Percentiles rank a stretch among this genome's conserved stretches.
Evolutionary conservation across 2,329 filamentous ascomycete species (phyloP).

Genomic region (Furcasterigmium furcatum): DNA sequence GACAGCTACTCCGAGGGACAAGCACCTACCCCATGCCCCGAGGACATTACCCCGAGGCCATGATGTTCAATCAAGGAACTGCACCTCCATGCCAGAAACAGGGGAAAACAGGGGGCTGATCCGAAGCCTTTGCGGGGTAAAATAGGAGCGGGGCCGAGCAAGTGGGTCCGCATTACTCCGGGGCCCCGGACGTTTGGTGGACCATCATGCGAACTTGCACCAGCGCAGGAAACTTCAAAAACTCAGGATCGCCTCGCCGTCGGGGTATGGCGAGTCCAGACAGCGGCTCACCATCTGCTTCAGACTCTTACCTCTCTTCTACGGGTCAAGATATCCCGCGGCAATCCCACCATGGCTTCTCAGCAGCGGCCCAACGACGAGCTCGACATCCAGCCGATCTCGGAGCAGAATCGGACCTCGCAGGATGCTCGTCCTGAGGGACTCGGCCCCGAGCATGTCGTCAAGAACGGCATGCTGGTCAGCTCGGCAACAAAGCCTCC

Average conservation of each 20-base stretch:
- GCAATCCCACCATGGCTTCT: not conserved
- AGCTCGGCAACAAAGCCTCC: slow-evolving; percentile 16
- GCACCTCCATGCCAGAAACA: too few relatives aligned
- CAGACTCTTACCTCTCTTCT: not conserved
- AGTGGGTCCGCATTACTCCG: not conserved
- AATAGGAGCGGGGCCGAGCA: too few relatives aligned
- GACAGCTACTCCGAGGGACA: too few relatives aligned
- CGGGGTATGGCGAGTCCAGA: too few relatives aligned
- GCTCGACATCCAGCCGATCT: not conserved
- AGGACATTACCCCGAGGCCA: too few relatives aligned
- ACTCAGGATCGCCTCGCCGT: not conserved
- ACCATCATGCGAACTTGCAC: too few relatives aligned
- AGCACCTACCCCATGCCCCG: too few relatives aligned
- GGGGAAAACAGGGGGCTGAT: too few relatives aligned
- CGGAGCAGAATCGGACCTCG: not conserved
- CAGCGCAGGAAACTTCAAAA: not conserved
- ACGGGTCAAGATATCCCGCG: too few relatives aligned
- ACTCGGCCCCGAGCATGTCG: not conserved
- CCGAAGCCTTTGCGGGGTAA: too few relatives aligned
- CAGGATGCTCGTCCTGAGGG: not conserved
- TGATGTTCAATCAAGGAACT: too few relatives aligned
- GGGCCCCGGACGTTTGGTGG: not conserved
- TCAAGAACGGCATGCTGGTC: slow-evolving; percentile 17
- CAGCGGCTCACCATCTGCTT: too few relatives aligned
- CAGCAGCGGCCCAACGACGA: not conserved